Base-by-base conservation (phyloP, 805 yeast species). In the Candida xyloterini region DNA sequence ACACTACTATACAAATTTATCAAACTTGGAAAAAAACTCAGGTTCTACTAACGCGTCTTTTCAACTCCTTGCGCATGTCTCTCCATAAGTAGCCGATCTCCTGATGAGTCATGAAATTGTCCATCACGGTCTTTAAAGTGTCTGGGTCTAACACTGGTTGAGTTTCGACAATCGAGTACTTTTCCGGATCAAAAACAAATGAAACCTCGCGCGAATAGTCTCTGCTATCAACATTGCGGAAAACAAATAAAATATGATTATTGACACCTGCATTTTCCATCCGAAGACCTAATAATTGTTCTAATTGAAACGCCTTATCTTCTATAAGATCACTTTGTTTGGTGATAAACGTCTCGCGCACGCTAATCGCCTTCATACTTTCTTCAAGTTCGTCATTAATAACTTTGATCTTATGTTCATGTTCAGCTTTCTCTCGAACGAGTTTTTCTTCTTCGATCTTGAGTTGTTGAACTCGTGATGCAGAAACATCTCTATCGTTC, bases 201-300 rank as follows among this genome's bases (percentile, higher is more conserved):
- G 66, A 62, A n/a, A 67, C 74, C 39, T 70, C 70, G 29, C 63
- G 61, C 28, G 67, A 66, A 29, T 63, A 62, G 47, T 74, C 65
- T 30, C 65, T 60, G 4, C 74, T 63, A 40, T 75, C 79, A 8
- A 76, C 60, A 43, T 76, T 72, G 18, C 52, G 60, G 48, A 76
- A 76, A 1, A 59, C 53, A 43, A 76, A 74, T 33, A 52, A 53
- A 13, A 76, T 55, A 5, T 40, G 38, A 29, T 51, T 52, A 24
- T 63, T 57, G 24, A 57, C 62, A 10, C 53, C 61, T 7, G 68
- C 57, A 6, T 68, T 71, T 44, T 71, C 71, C 26, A 76, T 66
- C 35, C 58, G 64, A 21, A 76, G 48, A 1, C 82, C 81, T 37
- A 73, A 57, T 42, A 71, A 62, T 33, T 57, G 60, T 43, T 75